phyloP scores from a whole-genome alignment of 371 early-diverging fungal species.

The Mucor velutinosus region DNA sequence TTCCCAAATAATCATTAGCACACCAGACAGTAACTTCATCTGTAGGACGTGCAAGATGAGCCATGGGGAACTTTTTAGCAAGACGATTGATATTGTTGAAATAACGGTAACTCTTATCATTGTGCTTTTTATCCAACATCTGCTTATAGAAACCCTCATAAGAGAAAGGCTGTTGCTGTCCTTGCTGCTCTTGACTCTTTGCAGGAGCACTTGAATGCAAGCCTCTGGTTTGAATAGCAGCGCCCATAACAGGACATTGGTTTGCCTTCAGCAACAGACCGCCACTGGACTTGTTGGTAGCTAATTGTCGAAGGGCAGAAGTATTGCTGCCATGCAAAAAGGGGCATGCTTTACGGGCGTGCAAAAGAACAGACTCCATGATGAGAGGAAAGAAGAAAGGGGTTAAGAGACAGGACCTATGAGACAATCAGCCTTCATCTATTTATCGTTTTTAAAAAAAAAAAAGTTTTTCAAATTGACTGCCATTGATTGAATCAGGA shows the following conservation, averaged over 20 bases:
- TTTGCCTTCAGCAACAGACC: slow-evolving; percentile 71
- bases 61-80: slow-evolving; percentile 89
- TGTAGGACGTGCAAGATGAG: slow-evolving; percentile 86
- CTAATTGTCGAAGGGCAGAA: slow-evolving; percentile 64
- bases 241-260: slow-evolving; percentile 91
- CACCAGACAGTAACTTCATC: slow-evolving; percentile 98
- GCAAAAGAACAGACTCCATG: slow-evolving; percentile 53
- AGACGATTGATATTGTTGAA: slow-evolving; percentile 99
- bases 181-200: slow-evolving; percentile 25
- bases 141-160: slow-evolving; percentile 85
- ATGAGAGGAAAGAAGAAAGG: background rate
- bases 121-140: slow-evolving; percentile 92
- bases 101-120: slow-evolving; percentile 96
- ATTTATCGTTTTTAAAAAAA: background rate
- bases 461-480: background rate
- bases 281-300: slow-evolving; percentile 31
- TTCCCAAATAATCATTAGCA: slow-evolving; percentile 98
- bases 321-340: slow-evolving; percentile 75
- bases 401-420: background rate
- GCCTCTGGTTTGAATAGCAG: slow-evolving; percentile 64
- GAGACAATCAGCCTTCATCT: background rate
- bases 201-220: slow-evolving; percentile 21
- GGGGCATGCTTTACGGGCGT: slow-evolving; percentile 68
- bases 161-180: slow-evolving; percentile 70
- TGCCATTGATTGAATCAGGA: background rate